Base-by-base conservation (phyloP, 306 rosid genomes). In the Corylus heterophylla region DNA sequence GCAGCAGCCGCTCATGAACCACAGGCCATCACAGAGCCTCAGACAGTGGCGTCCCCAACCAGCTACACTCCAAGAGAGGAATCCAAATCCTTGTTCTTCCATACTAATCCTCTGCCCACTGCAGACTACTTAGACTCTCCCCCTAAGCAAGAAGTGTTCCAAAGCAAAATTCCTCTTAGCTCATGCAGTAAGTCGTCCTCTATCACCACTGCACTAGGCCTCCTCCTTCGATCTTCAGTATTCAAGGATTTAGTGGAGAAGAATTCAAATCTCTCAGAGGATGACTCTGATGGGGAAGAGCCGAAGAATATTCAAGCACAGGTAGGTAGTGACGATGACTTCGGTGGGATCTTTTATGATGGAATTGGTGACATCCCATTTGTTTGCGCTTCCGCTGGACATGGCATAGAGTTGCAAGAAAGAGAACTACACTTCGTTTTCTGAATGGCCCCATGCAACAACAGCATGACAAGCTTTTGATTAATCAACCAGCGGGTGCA, bases 221-320 rank as follows among this genome's bases (percentile, higher is more conserved):
- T 93, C 58, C 93, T 93, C 16, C 81, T 93, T 20, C 89, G 87
- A 42, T 91, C 97, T 8, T 87, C 97, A 0, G 61, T 91, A 61
- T 92, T 90, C 70, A 83, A 89, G 82, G 89, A 91, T 49, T 74
- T 93, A 74, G 93, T 91, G 12, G 78, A 90, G 89, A 91, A 80
- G 88, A 89, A 91, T 86, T 85, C 80, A 0, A 85, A 80, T 55
- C 59, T 79, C 25, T 83, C 82, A 1, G 86, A 54, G 71, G 92
- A 88, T 54, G 93, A 88, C 70, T 82, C 84, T 9, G 87, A 89
- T 18, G 79, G 83, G 5, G 88, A 88, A 74, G 94, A 86, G 73
- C 59, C 66, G 2, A 86, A 73, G 83, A 84, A 76, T 79, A 5
- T 42, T 42, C 86, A 72, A 69, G 77, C 78, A 17, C 82, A 70